Conservation (phyloP, 176 grass and related monocot species). For the Aegilops umbellulata region DNA sequence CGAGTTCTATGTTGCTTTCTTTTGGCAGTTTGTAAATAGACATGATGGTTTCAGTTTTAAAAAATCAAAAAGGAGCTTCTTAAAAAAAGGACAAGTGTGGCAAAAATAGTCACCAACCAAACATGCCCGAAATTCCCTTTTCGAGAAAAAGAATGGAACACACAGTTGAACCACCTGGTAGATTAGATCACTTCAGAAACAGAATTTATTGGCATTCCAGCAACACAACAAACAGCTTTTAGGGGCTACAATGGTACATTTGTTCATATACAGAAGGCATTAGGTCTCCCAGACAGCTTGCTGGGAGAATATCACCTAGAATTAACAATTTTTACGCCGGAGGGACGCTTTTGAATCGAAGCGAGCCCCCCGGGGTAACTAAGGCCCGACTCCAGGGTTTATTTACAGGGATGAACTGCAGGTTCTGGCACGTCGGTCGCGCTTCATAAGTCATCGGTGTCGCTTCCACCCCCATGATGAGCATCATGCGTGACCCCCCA, state of each 20-base stretch:
- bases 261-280: slow-evolving; percentile 39
- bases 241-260: slow-evolving; percentile 20
- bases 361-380: slow-evolving; percentile 19
- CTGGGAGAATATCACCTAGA: slow-evolving; percentile 22
- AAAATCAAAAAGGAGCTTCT: too few species aligned
- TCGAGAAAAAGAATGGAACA: too few species aligned
- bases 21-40: too few species aligned
- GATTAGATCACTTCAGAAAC: background rate
- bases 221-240: slow-evolving; percentile 12
- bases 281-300: background rate
- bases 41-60: too few species aligned
- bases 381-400: slow-evolving; percentile 14
- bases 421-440: background rate
- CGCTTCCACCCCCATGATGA: slow-evolving; percentile 53
- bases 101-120: too few species aligned
- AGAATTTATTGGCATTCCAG: slow-evolving; percentile 28
- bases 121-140: too few species aligned
- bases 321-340: slow-evolving; percentile 34
- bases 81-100: too few species aligned
- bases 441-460: slow-evolving; percentile 63
- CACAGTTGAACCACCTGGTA: background rate
- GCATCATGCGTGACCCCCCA: slow-evolving; percentile 48
- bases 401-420: slow-evolving; percentile 38
- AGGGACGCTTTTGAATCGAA: slow-evolving; percentile 35
- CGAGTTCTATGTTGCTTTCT: too few species aligned